Evolutionary conservation across 139 green algal species (phyloP).

Genomic region (Coelastrella sp.): DNA sequence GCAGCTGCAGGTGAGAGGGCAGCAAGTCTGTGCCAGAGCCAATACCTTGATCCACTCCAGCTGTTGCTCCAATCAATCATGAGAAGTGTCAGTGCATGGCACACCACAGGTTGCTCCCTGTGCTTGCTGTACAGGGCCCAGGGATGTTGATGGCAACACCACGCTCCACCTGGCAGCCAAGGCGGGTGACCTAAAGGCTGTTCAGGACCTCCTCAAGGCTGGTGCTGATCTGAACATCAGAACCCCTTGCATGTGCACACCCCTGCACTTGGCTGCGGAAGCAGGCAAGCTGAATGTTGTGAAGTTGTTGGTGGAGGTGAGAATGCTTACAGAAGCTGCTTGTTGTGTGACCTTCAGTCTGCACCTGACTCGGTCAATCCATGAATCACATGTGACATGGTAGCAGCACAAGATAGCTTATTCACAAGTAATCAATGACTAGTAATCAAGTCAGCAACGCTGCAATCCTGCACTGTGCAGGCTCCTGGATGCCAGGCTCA

Average conservation of each 20-base stretch:
- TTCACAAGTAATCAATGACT: no score
- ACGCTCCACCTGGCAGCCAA: slow-evolving; percentile 4
- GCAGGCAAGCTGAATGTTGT: not conserved
- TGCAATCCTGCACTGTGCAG: not conserved
- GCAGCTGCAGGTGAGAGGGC: not conserved
- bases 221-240: not conserved
- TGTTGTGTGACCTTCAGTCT: not conserved
- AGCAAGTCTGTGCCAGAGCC: no score
- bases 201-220: not conserved
- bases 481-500: not conserved
- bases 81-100: no score
- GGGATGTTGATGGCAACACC: slow-evolving; percentile 10
- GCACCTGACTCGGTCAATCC: not conserved
- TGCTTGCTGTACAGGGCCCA: not conserved
- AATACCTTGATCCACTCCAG: no score
- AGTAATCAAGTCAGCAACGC: not conserved
- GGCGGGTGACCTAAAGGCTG: not conserved
- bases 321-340: not conserved
- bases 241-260: not conserved
- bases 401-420: no score
- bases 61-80: no score
- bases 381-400: not conserved
- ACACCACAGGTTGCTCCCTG: no score
- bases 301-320: not conserved
- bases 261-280: not conserved